Base-by-base conservation (phyloP, 305 asterid species). In the Rubia occidens region DNA sequence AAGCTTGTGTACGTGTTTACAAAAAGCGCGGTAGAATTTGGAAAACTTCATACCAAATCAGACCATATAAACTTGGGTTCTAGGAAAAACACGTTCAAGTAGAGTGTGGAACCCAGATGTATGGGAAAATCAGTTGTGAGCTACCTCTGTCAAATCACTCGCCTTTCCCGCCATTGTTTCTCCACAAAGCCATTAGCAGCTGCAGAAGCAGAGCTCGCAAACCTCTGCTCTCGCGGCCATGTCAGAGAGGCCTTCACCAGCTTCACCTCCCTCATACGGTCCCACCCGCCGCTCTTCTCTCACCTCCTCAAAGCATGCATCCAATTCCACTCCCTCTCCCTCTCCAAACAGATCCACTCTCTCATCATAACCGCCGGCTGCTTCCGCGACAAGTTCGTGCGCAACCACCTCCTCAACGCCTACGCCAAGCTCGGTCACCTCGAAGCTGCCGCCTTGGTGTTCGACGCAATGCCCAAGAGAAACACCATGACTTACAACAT, bases 401-500 rank as follows among this genome's bases (percentile, higher is more conserved):
- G 83, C 81, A 90, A 94, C 80, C 88, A 89, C 82, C 85, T 94
- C 44, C 72, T 87, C 11, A 86, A 83, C 45, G 70, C 88, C 0
- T 94, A 89, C 70, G 29, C 82, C 3, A 94, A 94, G 73, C 45
- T 89, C 32, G 87, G 93, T 68, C 69, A 71, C 11, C 40, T 86
- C 67, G 78, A 72, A 0, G 64, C 35, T 37, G 96, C 95, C 0
- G 72, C 70, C 54, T 45, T 66, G 43, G 75, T 94, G 88, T 94
- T 90, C 63, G 87, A 83, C 61, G 78, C 29, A 75, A 82, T 94
- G 93, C 91, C 87, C 9, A 70, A 73, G 0, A 78, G 85, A 81
- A 90, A 94, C 76, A 75, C 86, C 43, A 90, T 90, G 95, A 88
- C 97, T 0, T 80, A 71, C 74, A 90, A 90, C 87, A 90, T 94